phyloP scores from a whole-genome alignment of 2,329 filamentous ascomycete genomes.

The Fusarium napiforme region DNA sequence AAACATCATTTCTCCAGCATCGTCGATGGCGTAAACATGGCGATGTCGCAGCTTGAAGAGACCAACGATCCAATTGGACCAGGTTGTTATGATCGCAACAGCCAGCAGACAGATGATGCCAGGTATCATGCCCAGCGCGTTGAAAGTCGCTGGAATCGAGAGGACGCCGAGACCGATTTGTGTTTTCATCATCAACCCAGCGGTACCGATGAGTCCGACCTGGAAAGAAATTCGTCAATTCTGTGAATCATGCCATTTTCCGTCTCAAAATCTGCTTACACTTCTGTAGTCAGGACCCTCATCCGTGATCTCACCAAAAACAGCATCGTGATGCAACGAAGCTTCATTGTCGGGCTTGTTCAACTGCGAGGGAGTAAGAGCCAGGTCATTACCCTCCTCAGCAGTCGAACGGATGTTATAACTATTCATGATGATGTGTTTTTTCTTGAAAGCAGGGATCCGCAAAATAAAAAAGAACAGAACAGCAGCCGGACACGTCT shows the following conservation, averaged over 20 bases:
- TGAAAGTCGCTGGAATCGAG: conserved; percentile 58
- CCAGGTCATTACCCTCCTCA: neutral
- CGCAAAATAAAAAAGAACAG: neutral
- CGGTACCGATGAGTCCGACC: conserved; percentile 56
- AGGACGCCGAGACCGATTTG: conserved; percentile 59
- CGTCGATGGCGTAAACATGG: conserved; percentile 64
- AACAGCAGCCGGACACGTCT: neutral
- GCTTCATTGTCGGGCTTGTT: neutral
- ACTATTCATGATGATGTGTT: neutral
- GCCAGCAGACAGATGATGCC: conserved; percentile 56
- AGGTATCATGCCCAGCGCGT: conserved; percentile 59
- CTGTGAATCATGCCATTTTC: neutral
- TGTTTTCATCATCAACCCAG: conserved; percentile 59
- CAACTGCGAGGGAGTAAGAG: neutral
- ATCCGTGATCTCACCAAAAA: conserved; percentile 46
- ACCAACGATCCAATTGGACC: conserved; percentile 61
- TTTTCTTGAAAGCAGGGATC: neutral
- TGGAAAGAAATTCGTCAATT: conserved; percentile 27
- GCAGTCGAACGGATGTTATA: neutral
- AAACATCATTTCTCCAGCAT: conserved; percentile 61
- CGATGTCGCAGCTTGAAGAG: conserved; percentile 63
- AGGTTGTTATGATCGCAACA: conserved; percentile 58
- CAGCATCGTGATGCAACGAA: conserved; percentile 39
- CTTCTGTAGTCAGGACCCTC: conserved; percentile 47
- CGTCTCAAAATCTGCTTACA: conserved; percentile 26